Percentiles rank a stretch among this genome's conserved stretches.
Evolutionary conservation across 2,329 filamentous ascomycete genomes (phyloP).

Genomic region (Clonostachys rosea): DNA sequence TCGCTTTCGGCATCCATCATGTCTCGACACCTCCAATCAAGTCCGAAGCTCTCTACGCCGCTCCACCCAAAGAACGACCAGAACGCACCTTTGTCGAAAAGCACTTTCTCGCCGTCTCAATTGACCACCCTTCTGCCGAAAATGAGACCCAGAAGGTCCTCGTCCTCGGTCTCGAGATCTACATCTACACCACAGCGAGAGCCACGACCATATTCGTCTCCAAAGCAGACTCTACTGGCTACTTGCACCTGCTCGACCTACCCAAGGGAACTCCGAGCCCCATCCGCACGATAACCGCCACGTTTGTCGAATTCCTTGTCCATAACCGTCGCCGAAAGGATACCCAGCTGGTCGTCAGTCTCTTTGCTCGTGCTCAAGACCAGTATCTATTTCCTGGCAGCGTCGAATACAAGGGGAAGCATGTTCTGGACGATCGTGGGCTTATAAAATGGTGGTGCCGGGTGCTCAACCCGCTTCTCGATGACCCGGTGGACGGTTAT

Average conservation of each 20-base stretch:
- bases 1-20: slow-evolving; percentile 71
- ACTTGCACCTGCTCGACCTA: slow-evolving; percentile 62
- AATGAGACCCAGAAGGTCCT: slow-evolving; percentile 48
- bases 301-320: slow-evolving; percentile 74
- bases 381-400: slow-evolving; percentile 96
- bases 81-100: slow-evolving; percentile 83
- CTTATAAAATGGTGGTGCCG: slow-evolving; percentile 96
- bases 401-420: slow-evolving; percentile 77
- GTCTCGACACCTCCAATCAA: slow-evolving; percentile 78
- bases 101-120: slow-evolving; percentile 62
- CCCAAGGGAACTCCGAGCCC: slow-evolving; percentile 65
- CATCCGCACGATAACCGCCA: slow-evolving; percentile 66
- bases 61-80: slow-evolving; percentile 65
- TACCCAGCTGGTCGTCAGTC: slow-evolving; percentile 71
- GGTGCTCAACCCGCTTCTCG: slow-evolving; percentile 73
- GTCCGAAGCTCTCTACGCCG: slow-evolving; percentile 72
- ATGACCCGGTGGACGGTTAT: slow-evolving; percentile 53
- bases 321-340: slow-evolving; percentile 54
- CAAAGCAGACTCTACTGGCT: slow-evolving; percentile 95
- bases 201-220: slow-evolving; percentile 90
- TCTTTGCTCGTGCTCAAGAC: slow-evolving; percentile 87
- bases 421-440: slow-evolving; percentile 85
- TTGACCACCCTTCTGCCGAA: slow-evolving; percentile 24
- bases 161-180: slow-evolving; percentile 79
- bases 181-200: slow-evolving; percentile 77